These are phyloP conservation scores for Ogataea nonfermentans DNA, from an alignment of 805 yeast genomes.

Conservation along the genomic window DNA sequence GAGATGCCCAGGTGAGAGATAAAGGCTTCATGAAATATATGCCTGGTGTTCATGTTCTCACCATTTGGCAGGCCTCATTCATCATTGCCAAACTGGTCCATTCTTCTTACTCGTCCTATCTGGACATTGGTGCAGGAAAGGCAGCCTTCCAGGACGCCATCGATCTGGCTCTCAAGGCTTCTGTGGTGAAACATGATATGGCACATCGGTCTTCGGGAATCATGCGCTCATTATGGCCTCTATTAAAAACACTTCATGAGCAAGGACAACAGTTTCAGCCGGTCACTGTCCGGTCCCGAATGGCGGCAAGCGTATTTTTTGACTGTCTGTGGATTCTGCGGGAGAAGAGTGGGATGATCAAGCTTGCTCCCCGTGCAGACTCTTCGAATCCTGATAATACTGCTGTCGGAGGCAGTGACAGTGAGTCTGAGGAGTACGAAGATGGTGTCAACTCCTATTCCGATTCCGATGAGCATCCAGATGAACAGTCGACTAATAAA, in stretches of 20 bases:
- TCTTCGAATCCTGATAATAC: constrained; percentile 27
- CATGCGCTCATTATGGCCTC: constrained; percentile 91
- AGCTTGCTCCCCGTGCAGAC: constrained; percentile 41
- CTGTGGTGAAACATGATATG: constrained; percentile 87
- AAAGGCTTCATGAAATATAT: constrained; percentile 67
- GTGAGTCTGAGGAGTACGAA: constrained; percentile 20
- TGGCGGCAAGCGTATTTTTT: constrained; percentile 91
- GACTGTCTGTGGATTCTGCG: constrained; percentile 84
- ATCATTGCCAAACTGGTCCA: constrained; percentile 76
- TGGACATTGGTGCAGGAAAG: constrained; percentile 73
- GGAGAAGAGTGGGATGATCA: constrained; percentile 85
- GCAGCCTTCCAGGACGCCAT: constrained; percentile 67
- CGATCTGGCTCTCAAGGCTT: constrained; percentile 68
- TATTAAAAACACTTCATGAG: constrained; percentile 66
- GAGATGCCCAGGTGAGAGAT: constrained; percentile 56
- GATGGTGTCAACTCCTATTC: constrained; percentile 16
- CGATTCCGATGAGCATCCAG: constrained; percentile 23
- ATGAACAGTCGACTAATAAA: constrained; percentile 23
- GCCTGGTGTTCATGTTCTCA: constrained; percentile 79
- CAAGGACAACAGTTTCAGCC: constrained; percentile 40
- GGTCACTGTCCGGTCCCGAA: constrained; percentile 71
- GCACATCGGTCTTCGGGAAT: constrained; percentile 91
- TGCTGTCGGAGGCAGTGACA: constrained; percentile 31
- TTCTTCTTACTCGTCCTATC: constrained; percentile 62
- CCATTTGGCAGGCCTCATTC: constrained; percentile 90